Evolutionary conservation across 202 grass and related monocot genomes (phyloP).

Genomic region (Setaria italica): DNA sequence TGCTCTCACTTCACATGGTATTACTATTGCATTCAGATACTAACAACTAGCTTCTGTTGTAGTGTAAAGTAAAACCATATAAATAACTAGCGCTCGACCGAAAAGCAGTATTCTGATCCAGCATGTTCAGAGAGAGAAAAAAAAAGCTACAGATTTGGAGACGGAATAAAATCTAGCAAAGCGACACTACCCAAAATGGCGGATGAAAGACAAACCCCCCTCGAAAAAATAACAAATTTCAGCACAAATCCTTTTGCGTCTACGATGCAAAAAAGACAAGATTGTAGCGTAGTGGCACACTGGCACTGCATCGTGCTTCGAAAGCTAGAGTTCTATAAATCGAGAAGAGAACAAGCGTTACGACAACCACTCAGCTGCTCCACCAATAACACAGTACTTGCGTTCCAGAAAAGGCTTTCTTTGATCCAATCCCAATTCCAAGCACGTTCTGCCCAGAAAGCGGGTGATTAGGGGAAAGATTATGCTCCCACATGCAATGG

Average conservation of each 20-base stretch:
- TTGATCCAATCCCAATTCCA: constrained; percentile 16
- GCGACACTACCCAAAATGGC: neutral
- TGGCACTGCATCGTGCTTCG: neutral
- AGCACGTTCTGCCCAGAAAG: constrained; percentile 19
- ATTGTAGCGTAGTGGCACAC: neutral
- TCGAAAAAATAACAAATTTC: neutral
- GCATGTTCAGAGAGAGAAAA: neutral
- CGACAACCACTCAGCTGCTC: neutral
- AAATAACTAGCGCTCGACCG: neutral
- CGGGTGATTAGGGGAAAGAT: neutral
- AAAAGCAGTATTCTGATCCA: neutral
- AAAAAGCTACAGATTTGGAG: constrained; percentile 23
- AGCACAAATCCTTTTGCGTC: neutral
- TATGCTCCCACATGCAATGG: constrained; percentile 1
- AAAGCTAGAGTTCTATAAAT: neutral
- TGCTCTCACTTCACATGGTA: neutral
- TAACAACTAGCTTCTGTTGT: neutral
- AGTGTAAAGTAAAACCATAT: neutral
- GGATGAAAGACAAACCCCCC: constrained; percentile 5
- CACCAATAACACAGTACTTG: neutral
- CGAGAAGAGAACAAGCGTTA: constrained; percentile 15
- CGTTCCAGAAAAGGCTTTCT: neutral
- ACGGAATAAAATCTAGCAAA: constrained; percentile 44
- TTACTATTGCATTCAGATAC: neutral
- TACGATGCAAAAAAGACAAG: neutral